Base-by-base conservation (phyloP, 2,329 filamentous ascomycete species). In the Trichoderma afroharzianum region DNA sequence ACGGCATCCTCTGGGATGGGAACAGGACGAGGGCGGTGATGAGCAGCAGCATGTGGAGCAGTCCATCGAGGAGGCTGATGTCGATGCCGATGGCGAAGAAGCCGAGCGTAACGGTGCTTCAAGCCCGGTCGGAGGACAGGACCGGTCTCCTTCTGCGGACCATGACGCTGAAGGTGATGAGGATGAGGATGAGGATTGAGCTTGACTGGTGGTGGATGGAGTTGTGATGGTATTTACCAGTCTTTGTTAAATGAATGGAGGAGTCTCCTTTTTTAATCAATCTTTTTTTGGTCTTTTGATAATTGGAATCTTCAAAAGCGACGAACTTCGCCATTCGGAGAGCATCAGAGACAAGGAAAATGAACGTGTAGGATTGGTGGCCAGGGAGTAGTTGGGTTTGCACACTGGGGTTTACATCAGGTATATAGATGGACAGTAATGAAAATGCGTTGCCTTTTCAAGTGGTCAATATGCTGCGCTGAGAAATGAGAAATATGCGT, bases 1-100 rank as follows among this genome's bases (percentile, higher is more conserved):
- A 77, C 82, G 83, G 26, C 81, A 88, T 73, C 88, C 88, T 4
- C 84, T 87, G 32, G 85, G 85, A 24, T 84, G 81, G 74, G 78
- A 84, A 24, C 82, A 84, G 30, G 81, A 81, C 21, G 80, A 78
- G 21, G 61, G 36, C 9, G 71, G 74, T 28, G 74, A 73, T 30
- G 74, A 73, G 28, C 68, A 68, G 26, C 32, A 59, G 18, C 72
- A 64, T 28, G 61, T 64, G n/a, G 68, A 58, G 59, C 61, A 57
- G 59, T 59, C 18, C 30, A 76, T 75, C 4, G 77, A 77, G 36
- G 66, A 69, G 28, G 66, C 39, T 8, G 66, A 69, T 11, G 57
- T 76, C 57, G 66, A 75, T 12, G 76, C 75, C 1, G 77, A 79
- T 9, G 74, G 71, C n/a, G 76, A 74, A 12, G 78, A 78, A 5